Percentiles rank a stretch among this genome's conserved stretches.
Conservation (phyloP, 2,329 filamentous ascomycete species). For the Penicillium frequentans region DNA sequence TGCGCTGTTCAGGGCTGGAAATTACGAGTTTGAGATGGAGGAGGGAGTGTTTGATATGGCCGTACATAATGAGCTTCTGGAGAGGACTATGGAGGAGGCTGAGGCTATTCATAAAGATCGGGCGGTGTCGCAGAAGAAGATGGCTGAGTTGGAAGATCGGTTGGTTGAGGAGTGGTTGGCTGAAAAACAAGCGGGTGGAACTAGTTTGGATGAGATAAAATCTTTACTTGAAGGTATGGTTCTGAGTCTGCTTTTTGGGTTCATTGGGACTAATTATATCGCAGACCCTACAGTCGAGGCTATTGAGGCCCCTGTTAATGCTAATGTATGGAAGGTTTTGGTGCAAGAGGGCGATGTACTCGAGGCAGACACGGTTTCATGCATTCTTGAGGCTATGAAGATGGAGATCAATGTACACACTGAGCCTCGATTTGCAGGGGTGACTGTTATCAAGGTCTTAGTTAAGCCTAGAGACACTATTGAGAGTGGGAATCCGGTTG, state of each 20-base stretch:
- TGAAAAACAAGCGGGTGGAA: slow-evolving; percentile 31
- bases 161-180: slow-evolving; percentile 38
- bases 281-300: slow-evolving; percentile 31
- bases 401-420: slow-evolving; percentile 3
- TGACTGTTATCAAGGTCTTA: background rate
- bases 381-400: slow-evolving; percentile 13
- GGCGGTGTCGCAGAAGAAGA: slow-evolving; percentile 48
- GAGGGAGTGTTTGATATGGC: background rate
- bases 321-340: slow-evolving; percentile 57
- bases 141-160: slow-evolving; percentile 39
- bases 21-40: background rate
- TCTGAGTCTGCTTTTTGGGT: background rate
- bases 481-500: background rate
- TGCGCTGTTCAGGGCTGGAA: slow-evolving; percentile 50
- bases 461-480: background rate
- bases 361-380: background rate
- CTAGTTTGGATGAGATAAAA: slow-evolving; percentile 44
- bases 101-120: slow-evolving; percentile 47
- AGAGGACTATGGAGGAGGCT: slow-evolving; percentile 50
- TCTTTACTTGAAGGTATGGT: slow-evolving; percentile 47
- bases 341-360: slow-evolving; percentile 45
- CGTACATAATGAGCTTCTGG: background rate
- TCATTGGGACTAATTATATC: background rate
- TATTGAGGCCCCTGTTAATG: slow-evolving; percentile 48
- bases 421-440: background rate